Base-by-base conservation (phyloP, 2,329 filamentous ascomycete genomes). In the Pezicula radicicola region DNA sequence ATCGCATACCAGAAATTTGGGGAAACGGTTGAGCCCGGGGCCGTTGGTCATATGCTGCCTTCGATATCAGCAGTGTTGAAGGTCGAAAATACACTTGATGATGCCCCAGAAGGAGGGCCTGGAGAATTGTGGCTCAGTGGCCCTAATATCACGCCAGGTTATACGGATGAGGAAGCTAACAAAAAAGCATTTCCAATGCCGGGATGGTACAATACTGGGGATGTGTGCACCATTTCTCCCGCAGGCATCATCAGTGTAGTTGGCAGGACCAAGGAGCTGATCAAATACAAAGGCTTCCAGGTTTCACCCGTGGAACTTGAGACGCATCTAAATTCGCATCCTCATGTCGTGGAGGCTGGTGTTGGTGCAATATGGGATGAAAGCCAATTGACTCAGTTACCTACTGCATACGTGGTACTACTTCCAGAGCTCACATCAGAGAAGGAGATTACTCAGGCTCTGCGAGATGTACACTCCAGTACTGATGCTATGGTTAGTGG, bases 321-420 rank as follows among this genome's bases (percentile, higher is more conserved):
- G 62, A 72, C 68, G 1, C 46, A 74, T 30, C 62, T 78, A 0
- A 49, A 77, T 2, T 65, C 62, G 7, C 72, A 77, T 53, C 63
- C 66, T 2, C 54, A 63, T 3, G 66, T 78, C 4, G 55, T 65
- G 1, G 75, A 78, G 57, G 73, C 72, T 1, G 72, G 72, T 8
- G 75, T 78, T 19, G 74, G 77, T 40, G 73, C 72, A 0, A 73
- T 84, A 9, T 70, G 59, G 52, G 58, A 37, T 52, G 57, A 53
- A 8, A 55, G 56, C 6, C 21, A 46, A 2, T 74, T 75, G 36
- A 79, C 80, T 52, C 82, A 86, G 63, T 65, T 73, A 13, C 83
- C 83, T n/a, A 72, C 81, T 27, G 83, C 82, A 19, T 87, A 85
- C 62, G 70, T 85, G 16, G 75, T 82, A 15, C 4, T 44, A 10